Conservation (phyloP, 768 basidiomycete species). For the Rhodosporidiobolus odoratus region DNA sequence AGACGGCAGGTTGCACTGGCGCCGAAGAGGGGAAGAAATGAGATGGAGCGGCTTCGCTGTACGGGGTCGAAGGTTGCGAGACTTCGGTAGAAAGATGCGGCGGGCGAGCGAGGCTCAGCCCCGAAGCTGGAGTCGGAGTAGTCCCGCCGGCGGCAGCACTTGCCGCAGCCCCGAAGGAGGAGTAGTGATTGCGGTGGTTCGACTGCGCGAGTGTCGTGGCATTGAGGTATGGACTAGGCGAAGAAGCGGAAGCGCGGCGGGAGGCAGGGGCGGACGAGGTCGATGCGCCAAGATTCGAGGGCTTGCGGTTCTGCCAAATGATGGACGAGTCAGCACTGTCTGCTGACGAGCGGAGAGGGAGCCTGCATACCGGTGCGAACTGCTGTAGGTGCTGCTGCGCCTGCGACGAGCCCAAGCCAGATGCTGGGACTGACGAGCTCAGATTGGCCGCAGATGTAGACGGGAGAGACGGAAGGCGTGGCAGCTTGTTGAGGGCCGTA, state of each 20-base stretch:
- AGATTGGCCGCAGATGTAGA: background rate
- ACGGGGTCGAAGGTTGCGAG: slow-evolving; percentile 8
- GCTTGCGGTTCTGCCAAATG: background rate
- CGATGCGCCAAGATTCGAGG: background rate
- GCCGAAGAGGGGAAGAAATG: slow-evolving; percentile 24
- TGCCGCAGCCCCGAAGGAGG: slow-evolving; percentile 22
- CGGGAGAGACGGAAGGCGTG: background rate
- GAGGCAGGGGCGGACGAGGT: slow-evolving; percentile 11
- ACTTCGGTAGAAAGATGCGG: background rate
- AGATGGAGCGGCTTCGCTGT: background rate
- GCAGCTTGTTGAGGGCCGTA: background rate
- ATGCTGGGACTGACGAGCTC: background rate
- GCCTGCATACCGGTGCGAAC: slow-evolving; percentile 17
- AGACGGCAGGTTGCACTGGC: slow-evolving; percentile 11
- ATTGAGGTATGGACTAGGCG: slow-evolving; percentile 30
- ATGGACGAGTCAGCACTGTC: background rate
- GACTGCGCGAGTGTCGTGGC: slow-evolving; percentile 27
- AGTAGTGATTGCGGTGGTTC: background rate
- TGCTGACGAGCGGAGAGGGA: background rate
- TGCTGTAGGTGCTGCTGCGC: slow-evolving; percentile 31
- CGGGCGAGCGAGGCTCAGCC: slow-evolving; percentile 30
- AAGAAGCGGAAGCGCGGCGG: slow-evolving; percentile 14
- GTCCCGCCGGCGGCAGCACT: background rate
- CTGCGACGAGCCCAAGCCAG: background rate
- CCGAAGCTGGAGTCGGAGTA: slow-evolving; percentile 20